Base-by-base conservation (phyloP, 495 filamentous ascomycete genomes). In the Aspergillus taichungensis region DNA sequence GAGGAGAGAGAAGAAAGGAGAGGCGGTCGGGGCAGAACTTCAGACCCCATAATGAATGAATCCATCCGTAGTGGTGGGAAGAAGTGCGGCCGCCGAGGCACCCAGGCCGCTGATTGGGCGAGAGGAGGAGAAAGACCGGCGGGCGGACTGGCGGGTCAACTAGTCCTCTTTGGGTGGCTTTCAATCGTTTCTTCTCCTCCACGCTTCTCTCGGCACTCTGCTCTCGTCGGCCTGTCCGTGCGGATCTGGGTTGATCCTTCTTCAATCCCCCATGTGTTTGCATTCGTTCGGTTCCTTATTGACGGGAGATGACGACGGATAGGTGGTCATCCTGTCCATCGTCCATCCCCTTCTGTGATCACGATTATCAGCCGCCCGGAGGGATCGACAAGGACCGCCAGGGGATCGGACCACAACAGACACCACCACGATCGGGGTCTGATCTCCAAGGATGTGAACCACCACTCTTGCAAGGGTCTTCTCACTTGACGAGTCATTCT, bases 241-340 rank as follows among this genome's bases (percentile, higher is more conserved):
- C n/a, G n/a, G n/a, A n/a, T n/a, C n/a, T n/a, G n/a, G n/a, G n/a
- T n/a, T n/a, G n/a, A n/a, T n/a, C n/a, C n/a, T n/a, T 49, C 34
- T 34, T 49, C 59, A 53, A 54, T 37, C 6, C 39, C 34, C 12
- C 30, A 11, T 6, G 51, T 71, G 49, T 67, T 68, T 71, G 52
- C 57, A 59, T 68, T 71, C 59, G 37, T 76, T 75, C 52, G 52
- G 63, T 46, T 73, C 72, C 58, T 55, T 50, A 34, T 2, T 12
- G 30, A 24, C 10, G 7, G 46, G 33, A 54, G 49, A 63, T 39
- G 63, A 27, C 38, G n/a, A n/a, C n/a, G n/a, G n/a, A n/a, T n/a
- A n/a, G n/a, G n/a, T n/a, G n/a, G n/a, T n/a, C n/a, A n/a, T n/a
- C n/a, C n/a, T n/a, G n/a, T n/a, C n/a, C n/a, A n/a, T n/a, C n/a